Evolutionary conservation across 192 early-diverging fungal species (phyloP), one percentile per base, ranked within the genome.

Genomic region (Coemansia sp.): DNA sequence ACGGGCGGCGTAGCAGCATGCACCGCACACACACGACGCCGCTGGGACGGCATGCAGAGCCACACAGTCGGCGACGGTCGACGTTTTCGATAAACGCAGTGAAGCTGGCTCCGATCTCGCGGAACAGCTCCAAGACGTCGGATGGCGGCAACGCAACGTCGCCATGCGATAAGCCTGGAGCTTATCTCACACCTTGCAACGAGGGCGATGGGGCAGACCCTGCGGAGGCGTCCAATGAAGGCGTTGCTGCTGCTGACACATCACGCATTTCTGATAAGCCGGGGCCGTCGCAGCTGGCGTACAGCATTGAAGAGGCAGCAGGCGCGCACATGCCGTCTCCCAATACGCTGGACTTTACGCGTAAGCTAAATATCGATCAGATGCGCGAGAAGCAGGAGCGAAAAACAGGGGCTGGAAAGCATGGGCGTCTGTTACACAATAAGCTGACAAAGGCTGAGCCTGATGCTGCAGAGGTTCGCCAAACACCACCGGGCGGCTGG

Each of bases 1-100:
- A 69, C 51, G 79, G 73, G n/a, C 73, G 73, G n/a, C 70, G 70
- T 45, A 76, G 73, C 74, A 76, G 79, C 61, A 70, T 82, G 41
- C 70, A 76, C 45, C 65, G 73, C 41, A 76, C 78, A 22, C 78
- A 63, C 37, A 80, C 72, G 7, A 80, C 78, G 53, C 78, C 78
- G 2, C 78, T 80, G 45, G 78, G 72, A 37, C 78, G 64, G 49
- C 62, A 65, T 22, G 78, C 72, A 10, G 72, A 80, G 72, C 78
- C 78, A 35, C 78, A 80, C 60, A 80, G 78, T 38, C 72, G 78
- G 47, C 51, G 78, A 5, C 72, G 78, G 25, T 80, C 78, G 29
- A 73, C 78, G 10, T 80, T 80, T 47, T 80, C 78, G 21, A 60
- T 71, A 51, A 65, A 65, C 43, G 39, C 69, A 10, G 24, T 80